Conservation (phyloP, 2,329 filamentous ascomycete species). For the Epichloe bromicola region DNA sequence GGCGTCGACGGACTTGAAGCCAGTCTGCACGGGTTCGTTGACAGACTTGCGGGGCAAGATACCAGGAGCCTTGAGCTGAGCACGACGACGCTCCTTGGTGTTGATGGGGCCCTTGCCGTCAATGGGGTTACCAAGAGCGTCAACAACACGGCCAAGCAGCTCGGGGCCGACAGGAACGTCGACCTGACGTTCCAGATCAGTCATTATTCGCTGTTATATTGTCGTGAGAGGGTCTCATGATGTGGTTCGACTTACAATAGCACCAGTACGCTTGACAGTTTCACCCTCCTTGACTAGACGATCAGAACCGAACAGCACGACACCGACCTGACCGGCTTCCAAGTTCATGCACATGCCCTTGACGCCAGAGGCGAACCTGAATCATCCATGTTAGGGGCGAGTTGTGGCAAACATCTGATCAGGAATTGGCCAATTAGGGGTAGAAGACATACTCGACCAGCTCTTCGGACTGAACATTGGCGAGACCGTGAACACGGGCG, state of each 20-base stretch:
- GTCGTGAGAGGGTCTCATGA: neutral
- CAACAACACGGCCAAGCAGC: slow-evolving; percentile 94
- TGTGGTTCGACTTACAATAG: slow-evolving; percentile 63
- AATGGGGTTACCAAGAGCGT: slow-evolving; percentile 97
- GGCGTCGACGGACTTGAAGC: slow-evolving; percentile 97
- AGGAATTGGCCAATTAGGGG: neutral
- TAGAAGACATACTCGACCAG: slow-evolving; percentile 79
- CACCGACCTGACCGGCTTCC: slow-evolving; percentile 99
- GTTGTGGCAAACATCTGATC: slow-evolving; percentile 2
- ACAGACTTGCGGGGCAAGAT: slow-evolving; percentile 95
- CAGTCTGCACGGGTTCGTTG: slow-evolving; percentile 97
- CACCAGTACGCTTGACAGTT: slow-evolving; percentile 97
- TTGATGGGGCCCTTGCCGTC: slow-evolving; percentile 98
- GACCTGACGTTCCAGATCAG: slow-evolving; percentile 46
- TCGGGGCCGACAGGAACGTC: slow-evolving; percentile 88
- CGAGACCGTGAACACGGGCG: slow-evolving; percentile 98
- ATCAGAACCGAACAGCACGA: slow-evolving; percentile 99
- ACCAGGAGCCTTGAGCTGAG: slow-evolving; percentile 96
- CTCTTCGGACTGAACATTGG: slow-evolving; percentile 99
- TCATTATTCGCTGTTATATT: slow-evolving; percentile 11
- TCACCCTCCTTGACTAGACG: slow-evolving; percentile 99
- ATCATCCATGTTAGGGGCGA: slow-evolving; percentile 10
- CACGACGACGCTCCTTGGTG: slow-evolving; percentile 82
- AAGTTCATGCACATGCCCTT: slow-evolving; percentile 99
- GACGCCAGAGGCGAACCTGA: slow-evolving; percentile 95